Evolutionary conservation across 2,329 filamentous ascomycete genomes (phyloP), one percentile per base, ranked within the genome.

Genomic region (Beauveria australis): DNA sequence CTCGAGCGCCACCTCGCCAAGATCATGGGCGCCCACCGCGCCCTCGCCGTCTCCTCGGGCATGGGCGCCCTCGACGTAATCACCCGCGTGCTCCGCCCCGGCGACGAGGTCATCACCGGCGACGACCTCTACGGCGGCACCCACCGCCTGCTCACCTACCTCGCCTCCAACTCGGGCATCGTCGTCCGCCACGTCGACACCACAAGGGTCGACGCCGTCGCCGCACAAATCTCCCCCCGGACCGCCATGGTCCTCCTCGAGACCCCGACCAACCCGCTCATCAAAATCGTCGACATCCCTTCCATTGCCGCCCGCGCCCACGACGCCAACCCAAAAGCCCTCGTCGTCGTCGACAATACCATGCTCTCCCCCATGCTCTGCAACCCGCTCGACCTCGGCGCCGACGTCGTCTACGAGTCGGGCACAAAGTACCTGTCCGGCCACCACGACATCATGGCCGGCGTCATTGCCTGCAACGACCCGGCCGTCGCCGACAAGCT

Each of bases 21-120:
- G 83, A 96, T 99, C 73, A 99, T 99, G 95, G 92, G 91, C 68
- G 94, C 94, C 51, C 86, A 87, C 69, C 89, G 95, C 61, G 91
- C 91, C 10, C 84, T 99, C 55, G 93, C 95, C 53, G 93, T 97
- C 49, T 92, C 92, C 59, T 97, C 93, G 1, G 94, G 94, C 61
- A 99, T 99, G 94, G 94, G 92, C 58, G 94, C 94, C 26, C 79
- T 97, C 69, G 94, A 99, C 75, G 93, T 99, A 65, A 97, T 99
- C 67, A 95, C 92, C 18, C 88, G 94, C 59, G 80, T 97, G 16
- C 81, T 99, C 55, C 86, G 89, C 62, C 93, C 94, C 0, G 94
- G 94, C 62, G 94, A 99, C 72, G 93, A 99, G 76, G 95, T 99
- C 43, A 89, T 99, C 60, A 97, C 94, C 1, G 95, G 95, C 44